These are phyloP conservation scores for Clathrus columnatus DNA, from an alignment of 768 basidiomycete genomes.

Conservation along the genomic window DNA sequence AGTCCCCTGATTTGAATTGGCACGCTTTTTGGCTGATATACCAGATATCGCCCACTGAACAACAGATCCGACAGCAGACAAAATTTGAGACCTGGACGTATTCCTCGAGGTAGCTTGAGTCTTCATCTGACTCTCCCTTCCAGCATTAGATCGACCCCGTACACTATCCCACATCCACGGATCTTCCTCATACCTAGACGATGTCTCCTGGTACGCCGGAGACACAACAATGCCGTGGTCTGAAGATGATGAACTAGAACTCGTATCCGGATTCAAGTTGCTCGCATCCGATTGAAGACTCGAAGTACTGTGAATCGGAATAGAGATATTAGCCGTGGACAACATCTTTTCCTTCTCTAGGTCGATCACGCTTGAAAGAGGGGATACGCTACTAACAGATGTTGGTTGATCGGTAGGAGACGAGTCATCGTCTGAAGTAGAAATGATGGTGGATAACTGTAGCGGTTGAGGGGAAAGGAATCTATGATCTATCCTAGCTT, in stretches of 20 bases:
- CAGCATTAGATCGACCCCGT: background rate
- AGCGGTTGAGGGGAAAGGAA: no score
- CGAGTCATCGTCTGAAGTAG: background rate
- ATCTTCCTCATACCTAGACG: background rate
- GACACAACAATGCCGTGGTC: background rate
- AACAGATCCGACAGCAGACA: background rate
- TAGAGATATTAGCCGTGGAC: background rate
- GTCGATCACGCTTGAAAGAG: background rate
- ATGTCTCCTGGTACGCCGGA: background rate
- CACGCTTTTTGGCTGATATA: background rate
- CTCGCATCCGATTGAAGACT: background rate
- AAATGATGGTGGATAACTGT: background rate
- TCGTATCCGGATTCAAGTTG: background rate
- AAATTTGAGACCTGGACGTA: background rate
- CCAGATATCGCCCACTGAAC: background rate
- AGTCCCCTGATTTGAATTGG: no score
- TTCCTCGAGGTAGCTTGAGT: background rate
- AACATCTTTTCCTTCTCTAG: no score
- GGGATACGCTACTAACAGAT: background rate
- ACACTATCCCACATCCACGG: background rate
- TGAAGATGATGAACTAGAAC: background rate
- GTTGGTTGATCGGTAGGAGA: background rate
- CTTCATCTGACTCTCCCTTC: background rate
- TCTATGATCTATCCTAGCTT: no score
- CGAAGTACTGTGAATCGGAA: background rate